Conservation (phyloP, 73 alveolate genomes). For the Urostyla sp. region DNA sequence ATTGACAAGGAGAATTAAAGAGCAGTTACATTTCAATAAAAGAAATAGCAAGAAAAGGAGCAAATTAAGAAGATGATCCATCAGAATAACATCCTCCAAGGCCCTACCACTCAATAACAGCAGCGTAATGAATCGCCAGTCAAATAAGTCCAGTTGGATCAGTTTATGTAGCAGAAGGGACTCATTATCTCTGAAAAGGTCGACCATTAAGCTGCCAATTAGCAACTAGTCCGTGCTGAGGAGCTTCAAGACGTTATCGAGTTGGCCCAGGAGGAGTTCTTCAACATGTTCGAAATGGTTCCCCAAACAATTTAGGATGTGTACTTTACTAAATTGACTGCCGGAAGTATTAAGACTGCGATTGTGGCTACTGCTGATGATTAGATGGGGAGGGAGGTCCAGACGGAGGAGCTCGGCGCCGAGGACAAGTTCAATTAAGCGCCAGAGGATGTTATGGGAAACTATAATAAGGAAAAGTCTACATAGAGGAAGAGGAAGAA, state of each 20-base stretch:
- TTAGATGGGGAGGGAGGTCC: conserved; percentile 46
- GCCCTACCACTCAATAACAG: background rate
- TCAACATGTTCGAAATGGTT: conserved; percentile 62
- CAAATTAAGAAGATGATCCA: conserved; percentile 1
- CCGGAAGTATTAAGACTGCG: conserved; percentile 60
- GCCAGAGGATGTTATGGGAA: conserved; percentile 61
- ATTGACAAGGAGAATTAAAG: conserved; percentile 29
- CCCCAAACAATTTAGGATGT: conserved; percentile 70
- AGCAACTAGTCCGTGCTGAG: conserved; percentile 53
- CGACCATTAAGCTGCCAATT: conserved; percentile 55
- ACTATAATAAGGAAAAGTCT: conserved; percentile 10
- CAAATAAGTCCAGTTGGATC: too few relatives aligned
- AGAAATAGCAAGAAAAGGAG: conserved; percentile 12
- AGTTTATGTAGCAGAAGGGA: conserved; percentile 38
- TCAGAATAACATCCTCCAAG: background rate
- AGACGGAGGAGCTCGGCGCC: conserved; percentile 62
- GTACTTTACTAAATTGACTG: conserved; percentile 57
- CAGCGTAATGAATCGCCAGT: background rate
- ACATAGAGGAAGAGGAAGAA: conserved; percentile 8
- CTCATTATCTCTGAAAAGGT: conserved; percentile 52
- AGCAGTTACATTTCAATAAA: background rate
- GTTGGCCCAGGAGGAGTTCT: conserved; percentile 61
- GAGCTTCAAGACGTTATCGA: conserved; percentile 56
- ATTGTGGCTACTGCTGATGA: conserved; percentile 53
- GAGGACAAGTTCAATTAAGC: conserved; percentile 28